Percentiles rank a stretch among this genome's conserved stretches.
These are phyloP conservation scores for Ophiobolus disseminans DNA, from an alignment of 2,329 filamentous ascomycete species.

Conservation along the genomic window DNA sequence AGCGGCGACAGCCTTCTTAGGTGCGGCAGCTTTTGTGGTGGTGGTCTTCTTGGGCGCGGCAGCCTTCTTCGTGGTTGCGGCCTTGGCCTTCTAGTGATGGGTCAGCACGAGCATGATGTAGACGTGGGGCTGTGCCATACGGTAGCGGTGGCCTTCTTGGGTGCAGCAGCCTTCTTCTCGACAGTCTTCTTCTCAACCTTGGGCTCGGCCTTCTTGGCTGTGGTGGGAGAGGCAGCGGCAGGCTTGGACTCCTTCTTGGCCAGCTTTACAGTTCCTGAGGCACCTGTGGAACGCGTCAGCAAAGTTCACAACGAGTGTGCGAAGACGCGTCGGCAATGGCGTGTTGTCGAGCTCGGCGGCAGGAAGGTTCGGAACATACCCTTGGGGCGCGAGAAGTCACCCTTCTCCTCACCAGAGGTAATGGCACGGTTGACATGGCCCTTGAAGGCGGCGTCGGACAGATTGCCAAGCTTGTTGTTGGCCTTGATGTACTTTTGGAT, in stretches of 20 bases:
- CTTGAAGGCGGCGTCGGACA: conserved; percentile 66
- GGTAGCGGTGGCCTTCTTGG: conserved; percentile 27
- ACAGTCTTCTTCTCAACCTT: conserved; percentile 43
- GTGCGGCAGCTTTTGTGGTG: conserved; percentile 53
- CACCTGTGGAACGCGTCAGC: conserved; percentile 60
- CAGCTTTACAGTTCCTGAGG: conserved; percentile 91
- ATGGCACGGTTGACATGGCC: conserved; percentile 87
- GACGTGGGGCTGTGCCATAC: conserved; percentile 6
- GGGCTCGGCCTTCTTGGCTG: conserved; percentile 36
- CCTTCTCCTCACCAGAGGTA: conserved; percentile 82
- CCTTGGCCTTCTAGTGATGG: conserved; percentile 29
- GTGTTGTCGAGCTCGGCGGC: conserved; percentile 3
- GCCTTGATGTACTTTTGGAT: conserved; percentile 77
- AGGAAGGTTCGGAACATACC: conserved; percentile 71
- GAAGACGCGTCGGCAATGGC: not conserved
- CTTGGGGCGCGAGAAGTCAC: conserved; percentile 88
- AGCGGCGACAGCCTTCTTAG: conserved; percentile 33
- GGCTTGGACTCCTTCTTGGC: conserved; percentile 72
- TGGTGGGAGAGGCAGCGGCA: conserved; percentile 24
- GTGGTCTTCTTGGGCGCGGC: conserved; percentile 53
- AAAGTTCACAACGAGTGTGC: not conserved
- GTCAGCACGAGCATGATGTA: not conserved
- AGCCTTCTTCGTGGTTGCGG: conserved; percentile 36
- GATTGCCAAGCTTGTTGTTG: conserved; percentile 70
- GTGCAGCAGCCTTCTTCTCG: conserved; percentile 29